phyloP scores from a whole-genome alignment of 192 early-diverging fungal genomes.

The Linderina pennispora region DNA sequence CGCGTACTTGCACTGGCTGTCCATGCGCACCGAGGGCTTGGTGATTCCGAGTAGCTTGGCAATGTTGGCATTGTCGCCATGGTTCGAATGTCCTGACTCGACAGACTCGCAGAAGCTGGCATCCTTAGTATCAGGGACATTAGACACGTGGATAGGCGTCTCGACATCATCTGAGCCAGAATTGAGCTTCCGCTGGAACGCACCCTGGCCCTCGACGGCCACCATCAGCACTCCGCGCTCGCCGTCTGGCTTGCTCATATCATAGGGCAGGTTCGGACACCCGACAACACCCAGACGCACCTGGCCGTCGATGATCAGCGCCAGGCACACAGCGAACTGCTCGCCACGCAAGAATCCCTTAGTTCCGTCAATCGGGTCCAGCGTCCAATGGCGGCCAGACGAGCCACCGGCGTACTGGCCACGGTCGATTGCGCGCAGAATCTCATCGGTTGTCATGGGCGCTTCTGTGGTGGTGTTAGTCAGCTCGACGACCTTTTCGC shows the following conservation, averaged over 20 bases:
- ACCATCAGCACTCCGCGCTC: slow-evolving; percentile 78
- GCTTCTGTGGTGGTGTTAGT: slow-evolving; percentile 60
- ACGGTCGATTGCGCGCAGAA: slow-evolving; percentile 83
- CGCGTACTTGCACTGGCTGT: slow-evolving; percentile 97
- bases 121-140: slow-evolving; percentile 48
- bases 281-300: slow-evolving; percentile 90
- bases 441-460: slow-evolving; percentile 58
- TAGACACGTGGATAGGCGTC: slow-evolving; percentile 51
- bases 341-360: slow-evolving; percentile 97
- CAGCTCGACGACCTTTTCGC: slow-evolving; percentile 76
- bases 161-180: slow-evolving; percentile 31
- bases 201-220: slow-evolving; percentile 82
- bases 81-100: slow-evolving; percentile 85
- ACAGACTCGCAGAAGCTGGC: slow-evolving; percentile 93
- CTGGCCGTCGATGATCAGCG: slow-evolving; percentile 80
- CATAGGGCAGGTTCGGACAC: slow-evolving; percentile 69
- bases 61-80: slow-evolving; percentile 74
- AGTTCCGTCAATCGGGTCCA: slow-evolving; percentile 94
- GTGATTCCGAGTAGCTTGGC: slow-evolving; percentile 75
- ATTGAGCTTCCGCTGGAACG: slow-evolving; percentile 63
- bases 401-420: slow-evolving; percentile 78
- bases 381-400: slow-evolving; percentile 73
- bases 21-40: slow-evolving; percentile 80
- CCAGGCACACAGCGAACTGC: slow-evolving; percentile 95
- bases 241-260: slow-evolving; percentile 53